Evolutionary conservation across 2,329 filamentous ascomycete species (phyloP).

Genomic region (Alternaria tenuissima): DNA sequence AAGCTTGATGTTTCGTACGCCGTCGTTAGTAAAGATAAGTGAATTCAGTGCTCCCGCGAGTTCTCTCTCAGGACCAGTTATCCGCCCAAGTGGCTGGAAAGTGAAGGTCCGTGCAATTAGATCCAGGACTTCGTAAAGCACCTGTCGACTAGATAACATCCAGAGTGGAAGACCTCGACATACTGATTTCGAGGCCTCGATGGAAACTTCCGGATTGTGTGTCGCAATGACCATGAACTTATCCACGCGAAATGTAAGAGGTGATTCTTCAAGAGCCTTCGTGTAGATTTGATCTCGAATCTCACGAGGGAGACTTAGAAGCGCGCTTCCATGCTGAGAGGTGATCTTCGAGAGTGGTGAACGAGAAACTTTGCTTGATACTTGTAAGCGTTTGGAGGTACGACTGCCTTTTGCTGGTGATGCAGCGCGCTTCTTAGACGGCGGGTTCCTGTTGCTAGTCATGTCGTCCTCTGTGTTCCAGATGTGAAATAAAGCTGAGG

Average conservation of each 20-base stretch:
- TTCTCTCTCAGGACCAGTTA: neutral
- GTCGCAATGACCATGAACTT: neutral
- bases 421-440: neutral
- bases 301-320: neutral
- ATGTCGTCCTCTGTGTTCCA: neutral
- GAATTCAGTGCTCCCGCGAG: neutral
- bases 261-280: accelerated
- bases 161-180: neutral
- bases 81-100: neutral
- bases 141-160: neutral
- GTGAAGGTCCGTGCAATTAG: neutral
- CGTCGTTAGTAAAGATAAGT: neutral
- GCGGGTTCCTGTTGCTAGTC: neutral
- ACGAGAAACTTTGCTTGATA: neutral
- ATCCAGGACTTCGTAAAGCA: neutral
- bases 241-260: neutral
- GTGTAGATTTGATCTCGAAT: neutral
- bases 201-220: neutral
- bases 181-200: neutral
- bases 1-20: neutral
- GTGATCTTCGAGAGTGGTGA: neutral
- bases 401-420: neutral
- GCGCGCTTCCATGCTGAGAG: accelerated
- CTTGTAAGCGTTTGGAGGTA: neutral
- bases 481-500: neutral